Conservation (phyloP, 139 green algal species). For the Chlorella sp. region DNA sequence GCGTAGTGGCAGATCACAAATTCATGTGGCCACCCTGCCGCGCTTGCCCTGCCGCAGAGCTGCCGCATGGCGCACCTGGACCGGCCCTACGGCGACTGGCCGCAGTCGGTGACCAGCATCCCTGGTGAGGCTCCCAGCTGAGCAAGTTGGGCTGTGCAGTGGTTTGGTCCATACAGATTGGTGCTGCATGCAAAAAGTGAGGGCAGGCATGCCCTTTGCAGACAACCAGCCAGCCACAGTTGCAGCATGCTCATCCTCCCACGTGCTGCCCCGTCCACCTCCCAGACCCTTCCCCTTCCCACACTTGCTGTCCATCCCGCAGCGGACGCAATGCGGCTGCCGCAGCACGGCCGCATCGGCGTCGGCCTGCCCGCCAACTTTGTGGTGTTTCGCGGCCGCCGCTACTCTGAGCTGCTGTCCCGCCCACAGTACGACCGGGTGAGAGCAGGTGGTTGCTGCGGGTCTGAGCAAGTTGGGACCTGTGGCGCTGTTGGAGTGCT, state of each 20-base stretch:
- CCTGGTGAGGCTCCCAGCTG: conserved; percentile 33
- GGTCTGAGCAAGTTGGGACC: too few species aligned
- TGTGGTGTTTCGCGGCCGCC: conserved; percentile 69
- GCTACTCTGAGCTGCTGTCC: conserved; percentile 74
- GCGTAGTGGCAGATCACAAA: too few species aligned
- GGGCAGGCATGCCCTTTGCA: too few species aligned
- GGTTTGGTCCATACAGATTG: too few species aligned
- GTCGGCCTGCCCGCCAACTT: conserved; percentile 65
- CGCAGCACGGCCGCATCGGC: conserved; percentile 42
- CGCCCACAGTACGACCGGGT: conserved; percentile 47
- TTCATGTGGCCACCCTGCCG: too few species aligned
- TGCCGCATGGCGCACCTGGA: conserved; percentile 79
- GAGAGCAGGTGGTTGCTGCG: background rate
- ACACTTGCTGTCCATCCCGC: background rate
- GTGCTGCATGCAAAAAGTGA: too few species aligned
- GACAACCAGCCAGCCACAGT: too few species aligned
- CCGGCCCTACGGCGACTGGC: conserved; percentile 67
- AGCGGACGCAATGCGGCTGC: conserved; percentile 71
- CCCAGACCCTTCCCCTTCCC: too few species aligned
- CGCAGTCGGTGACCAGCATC: conserved; percentile 46
- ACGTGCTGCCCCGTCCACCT: too few species aligned
- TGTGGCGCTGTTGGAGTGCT: background rate
- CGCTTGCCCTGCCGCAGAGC: too few species aligned
- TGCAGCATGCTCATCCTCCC: too few species aligned
- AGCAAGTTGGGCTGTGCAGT: too few species aligned